Evolutionary conservation across 2,329 filamentous ascomycete genomes (phyloP).

Genomic region (Fusarium tanahbumbuense): DNA sequence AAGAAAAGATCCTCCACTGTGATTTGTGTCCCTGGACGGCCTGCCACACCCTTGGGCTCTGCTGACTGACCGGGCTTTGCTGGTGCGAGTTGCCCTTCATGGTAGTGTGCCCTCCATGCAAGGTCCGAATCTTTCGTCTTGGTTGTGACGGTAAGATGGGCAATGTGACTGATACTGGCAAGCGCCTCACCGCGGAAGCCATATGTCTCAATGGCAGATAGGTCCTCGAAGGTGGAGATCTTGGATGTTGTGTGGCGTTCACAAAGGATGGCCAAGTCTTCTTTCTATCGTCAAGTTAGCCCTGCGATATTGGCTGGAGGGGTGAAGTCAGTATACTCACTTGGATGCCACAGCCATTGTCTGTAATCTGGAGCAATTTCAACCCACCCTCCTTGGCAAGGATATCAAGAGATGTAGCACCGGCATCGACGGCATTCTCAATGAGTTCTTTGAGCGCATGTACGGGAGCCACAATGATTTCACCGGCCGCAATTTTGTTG

Average conservation of each 20-base stretch:
- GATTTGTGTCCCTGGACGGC: constrained; percentile 91
- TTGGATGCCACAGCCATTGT: constrained; percentile 96
- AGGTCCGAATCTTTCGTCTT: constrained; percentile 88
- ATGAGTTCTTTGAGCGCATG: constrained; percentile 97
- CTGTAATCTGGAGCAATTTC: constrained; percentile 95
- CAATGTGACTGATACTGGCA: constrained; percentile 98
- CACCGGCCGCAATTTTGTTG: constrained; percentile 97
- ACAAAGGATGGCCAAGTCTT: constrained; percentile 91
- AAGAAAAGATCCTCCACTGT: constrained; percentile 98
- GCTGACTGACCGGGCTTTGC: constrained; percentile 87
- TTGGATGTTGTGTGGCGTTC: constrained; percentile 98
- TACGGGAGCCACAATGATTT: constrained; percentile 97
- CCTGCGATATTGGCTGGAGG: neutral
- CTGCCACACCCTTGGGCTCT: constrained; percentile 89
- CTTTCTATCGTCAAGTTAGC: constrained; percentile 68
- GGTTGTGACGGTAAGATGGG: constrained; percentile 93
- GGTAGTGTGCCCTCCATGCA: constrained; percentile 91
- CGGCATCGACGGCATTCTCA: constrained; percentile 98
- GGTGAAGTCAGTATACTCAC: constrained; percentile 57
- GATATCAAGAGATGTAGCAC: constrained; percentile 89
- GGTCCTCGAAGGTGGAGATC: constrained; percentile 90
- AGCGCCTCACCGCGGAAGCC: constrained; percentile 97
- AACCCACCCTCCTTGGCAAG: constrained; percentile 94
- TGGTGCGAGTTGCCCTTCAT: constrained; percentile 82
- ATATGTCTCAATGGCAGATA: constrained; percentile 90